Evolutionary conservation across 2,329 filamentous ascomycete genomes (phyloP).

Genomic region (Sclerotinia trifoliorum): DNA sequence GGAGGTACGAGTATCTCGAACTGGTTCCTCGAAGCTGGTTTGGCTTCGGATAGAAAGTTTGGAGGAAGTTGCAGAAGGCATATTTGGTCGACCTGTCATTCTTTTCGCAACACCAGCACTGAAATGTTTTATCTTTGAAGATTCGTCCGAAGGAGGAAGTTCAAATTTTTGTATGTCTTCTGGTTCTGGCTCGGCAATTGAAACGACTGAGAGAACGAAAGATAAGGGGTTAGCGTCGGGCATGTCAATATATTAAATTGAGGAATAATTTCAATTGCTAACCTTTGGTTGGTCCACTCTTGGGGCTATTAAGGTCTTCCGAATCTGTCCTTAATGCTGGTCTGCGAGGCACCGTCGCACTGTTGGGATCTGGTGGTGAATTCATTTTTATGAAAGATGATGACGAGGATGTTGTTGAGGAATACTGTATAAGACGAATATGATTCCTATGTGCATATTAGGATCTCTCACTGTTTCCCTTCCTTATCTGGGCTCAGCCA

Average conservation of each 20-base stretch:
- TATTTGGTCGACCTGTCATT: slow-evolving; percentile 34
- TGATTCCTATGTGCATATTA: neutral
- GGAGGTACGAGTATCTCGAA: neutral
- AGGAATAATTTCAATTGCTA: slow-evolving; percentile 22
- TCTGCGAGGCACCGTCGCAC: slow-evolving; percentile 13
- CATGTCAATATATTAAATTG: slow-evolving; percentile 5
- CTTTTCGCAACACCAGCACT: slow-evolving; percentile 31
- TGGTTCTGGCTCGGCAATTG: slow-evolving; percentile 36
- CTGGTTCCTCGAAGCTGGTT: slow-evolving; percentile 33
- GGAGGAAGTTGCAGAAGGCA: slow-evolving; percentile 29
- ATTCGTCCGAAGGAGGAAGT: slow-evolving; percentile 29
- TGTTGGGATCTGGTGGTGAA: slow-evolving; percentile 13
- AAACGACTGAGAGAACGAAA: slow-evolving; percentile 36
- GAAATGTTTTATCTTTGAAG: slow-evolving; percentile 34
- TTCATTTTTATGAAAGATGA: slow-evolving; percentile 15
- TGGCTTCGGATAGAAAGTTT: slow-evolving; percentile 32
- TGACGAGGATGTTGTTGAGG: neutral
- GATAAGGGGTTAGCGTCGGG: slow-evolving; percentile 11
- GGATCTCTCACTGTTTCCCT: neutral
- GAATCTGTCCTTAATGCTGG: slow-evolving; percentile 20
- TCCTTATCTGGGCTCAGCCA: neutral
- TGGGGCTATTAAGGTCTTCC: slow-evolving; percentile 30
- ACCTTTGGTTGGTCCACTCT: slow-evolving; percentile 36
- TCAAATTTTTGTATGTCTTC: slow-evolving; percentile 27
- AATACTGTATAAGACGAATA: neutral